Evolutionary conservation across 1,139 yeast species (phyloP).

Genomic region (Saccharomyces pastorianus): DNA sequence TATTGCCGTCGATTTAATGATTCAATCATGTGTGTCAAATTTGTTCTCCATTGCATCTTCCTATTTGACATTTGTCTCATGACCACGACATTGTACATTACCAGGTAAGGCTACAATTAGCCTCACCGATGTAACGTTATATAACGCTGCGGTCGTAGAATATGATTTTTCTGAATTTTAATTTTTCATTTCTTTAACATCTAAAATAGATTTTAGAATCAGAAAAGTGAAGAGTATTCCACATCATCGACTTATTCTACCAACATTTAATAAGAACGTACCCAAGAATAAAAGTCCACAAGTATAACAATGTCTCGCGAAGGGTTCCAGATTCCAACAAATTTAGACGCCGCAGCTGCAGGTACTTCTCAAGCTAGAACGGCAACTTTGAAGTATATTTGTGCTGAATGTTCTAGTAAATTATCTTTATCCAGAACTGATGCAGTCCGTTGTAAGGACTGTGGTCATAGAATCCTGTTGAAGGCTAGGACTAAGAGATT

Average conservation of each 20-base stretch:
- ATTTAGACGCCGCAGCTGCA: constrained; percentile 62
- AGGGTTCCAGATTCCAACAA: constrained; percentile 87
- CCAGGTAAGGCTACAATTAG: neutral
- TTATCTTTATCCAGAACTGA: constrained; percentile 86
- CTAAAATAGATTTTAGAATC: neutral
- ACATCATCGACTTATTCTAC: neutral
- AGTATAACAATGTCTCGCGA: constrained; percentile 57
- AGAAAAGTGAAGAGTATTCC: neutral
- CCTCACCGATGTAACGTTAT: neutral
- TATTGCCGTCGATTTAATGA: neutral
- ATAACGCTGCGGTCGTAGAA: neutral
- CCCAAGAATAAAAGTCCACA: neutral
- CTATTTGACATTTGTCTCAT: too few relatives aligned
- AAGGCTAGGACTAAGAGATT: constrained; percentile 96
- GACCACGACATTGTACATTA: too few relatives aligned
- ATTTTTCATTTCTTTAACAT: neutral
- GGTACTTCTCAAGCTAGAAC: constrained; percentile 63
- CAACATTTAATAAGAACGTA: neutral
- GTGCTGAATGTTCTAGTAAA: constrained; percentile 93
- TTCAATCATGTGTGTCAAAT: neutral
- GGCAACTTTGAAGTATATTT: constrained; percentile 84
- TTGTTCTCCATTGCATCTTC: neutral
- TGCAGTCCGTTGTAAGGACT: constrained; percentile 96
- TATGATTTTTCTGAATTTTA: neutral
- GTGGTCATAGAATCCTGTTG: constrained; percentile 95